Conservation (phyloP, 345 rosid genomes). For the Hevea brasiliensis region DNA sequence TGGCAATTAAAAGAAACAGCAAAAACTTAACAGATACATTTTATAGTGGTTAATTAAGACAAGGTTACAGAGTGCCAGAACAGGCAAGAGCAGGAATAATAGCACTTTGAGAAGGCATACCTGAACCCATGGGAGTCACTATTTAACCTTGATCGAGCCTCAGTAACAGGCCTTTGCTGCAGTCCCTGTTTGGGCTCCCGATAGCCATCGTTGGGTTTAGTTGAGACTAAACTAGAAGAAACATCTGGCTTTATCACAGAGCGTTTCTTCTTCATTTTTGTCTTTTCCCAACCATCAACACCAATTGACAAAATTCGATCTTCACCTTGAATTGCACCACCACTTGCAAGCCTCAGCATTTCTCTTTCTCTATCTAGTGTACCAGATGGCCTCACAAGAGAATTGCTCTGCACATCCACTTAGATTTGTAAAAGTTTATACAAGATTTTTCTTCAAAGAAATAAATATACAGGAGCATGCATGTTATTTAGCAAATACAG, state of each 20-base stretch:
- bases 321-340: conserved; percentile 59
- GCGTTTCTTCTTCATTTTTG: conserved; percentile 89
- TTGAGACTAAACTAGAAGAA: conserved; percentile 47
- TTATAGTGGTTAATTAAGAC: background rate
- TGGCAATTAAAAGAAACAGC: background rate
- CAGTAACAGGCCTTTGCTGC: conserved; percentile 56
- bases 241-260: conserved; percentile 74
- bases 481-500: background rate
- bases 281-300: conserved; percentile 90
- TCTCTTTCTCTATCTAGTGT: conserved; percentile 76
- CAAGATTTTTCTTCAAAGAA: conserved; percentile 13
- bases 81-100: background rate
- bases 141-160: conserved; percentile 63
- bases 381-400: conserved; percentile 59
- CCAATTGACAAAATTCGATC: conserved; percentile 67
- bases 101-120: conserved; percentile 36
- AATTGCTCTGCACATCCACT: conserved; percentile 71
- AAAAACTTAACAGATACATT: background rate
- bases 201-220: conserved; percentile 61
- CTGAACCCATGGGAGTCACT: conserved; percentile 76
- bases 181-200: conserved; percentile 74
- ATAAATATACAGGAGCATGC: conserved; percentile 16
- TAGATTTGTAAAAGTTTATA: conserved; percentile 38
- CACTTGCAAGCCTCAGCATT: conserved; percentile 55
- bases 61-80: background rate